Evolutionary conservation across 208 protist genomes (phyloP), one percentile per base, ranked within the genome.

Genomic region (Leptomonas pyrrhocoris): DNA sequence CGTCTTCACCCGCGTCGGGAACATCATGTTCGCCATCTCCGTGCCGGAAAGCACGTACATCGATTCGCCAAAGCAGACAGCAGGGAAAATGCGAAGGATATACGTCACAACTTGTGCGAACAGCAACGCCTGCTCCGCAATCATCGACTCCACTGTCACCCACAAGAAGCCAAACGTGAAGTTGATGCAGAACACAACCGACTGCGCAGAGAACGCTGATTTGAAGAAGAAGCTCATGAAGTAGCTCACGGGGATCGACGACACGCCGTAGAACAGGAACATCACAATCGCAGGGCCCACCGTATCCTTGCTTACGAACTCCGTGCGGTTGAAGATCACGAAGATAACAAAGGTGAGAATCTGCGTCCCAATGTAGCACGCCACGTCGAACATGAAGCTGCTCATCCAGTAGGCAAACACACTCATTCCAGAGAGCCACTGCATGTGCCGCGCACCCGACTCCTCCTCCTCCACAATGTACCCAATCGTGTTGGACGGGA

Each of bases 161-260:
- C 92, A 90, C 56, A 96, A 46, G 56, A 95, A 94, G n/a, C 92
- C 92, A 55, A 81, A 75, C 36, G 86, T 71, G 62, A 96, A 92
- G 78, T 94, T 96, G 56, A 90, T 70, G 55, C 92, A 76, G 51
- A 96, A 85, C 36, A 93, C 80, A 34, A 85, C 75, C 54, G 81
- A 93, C 61, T 96, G 88, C 38, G 89, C 89, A 16, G 77, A 65
- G 64, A 88, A 88, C 34, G 86, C 73, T n/a, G 79, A 88, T 48
- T 73, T 78, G 81, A 95, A 94, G 70, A 93, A 83, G 72, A 95
- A 94, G 69, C 84, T 93, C 40, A 94, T 30, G 48, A 90, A 63
- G 70, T 96, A 96, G 51, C 68, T 83, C 46, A 87, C 79, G 15
- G 85, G 68, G 73, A 96, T 89, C 28, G 83, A 85, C 23, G 83